phyloP scores from a whole-genome alignment of 441 rosid genomes.

The Arabidopsis hybrid region DNA sequence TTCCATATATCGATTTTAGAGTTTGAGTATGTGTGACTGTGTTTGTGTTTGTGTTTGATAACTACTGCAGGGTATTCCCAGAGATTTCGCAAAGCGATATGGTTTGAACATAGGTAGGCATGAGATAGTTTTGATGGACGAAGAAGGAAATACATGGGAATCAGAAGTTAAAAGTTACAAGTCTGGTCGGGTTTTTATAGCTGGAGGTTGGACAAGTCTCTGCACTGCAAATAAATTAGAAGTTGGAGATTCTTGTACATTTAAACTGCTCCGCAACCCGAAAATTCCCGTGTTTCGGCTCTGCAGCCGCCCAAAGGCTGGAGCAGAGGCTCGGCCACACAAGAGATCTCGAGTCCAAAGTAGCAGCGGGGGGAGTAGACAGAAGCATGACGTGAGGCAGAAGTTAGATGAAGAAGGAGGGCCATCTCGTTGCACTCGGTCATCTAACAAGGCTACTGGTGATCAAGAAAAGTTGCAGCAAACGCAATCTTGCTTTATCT shows the following conservation, averaged over 20 bases:
- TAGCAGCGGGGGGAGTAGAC: not conserved
- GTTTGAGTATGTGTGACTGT: not conserved
- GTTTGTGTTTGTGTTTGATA: not conserved
- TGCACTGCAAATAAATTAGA: constrained; percentile 11
- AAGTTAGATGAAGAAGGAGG: constrained; percentile 21
- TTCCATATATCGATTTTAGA: not conserved
- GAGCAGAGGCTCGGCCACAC: not conserved
- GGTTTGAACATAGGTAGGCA: constrained; percentile 15
- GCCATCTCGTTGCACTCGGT: constrained; percentile 9
- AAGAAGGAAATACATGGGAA: constrained; percentile 29
- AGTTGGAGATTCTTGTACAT: constrained; percentile 28
- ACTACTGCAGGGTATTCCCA: constrained; percentile 33
- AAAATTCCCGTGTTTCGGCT: constrained; percentile 14
- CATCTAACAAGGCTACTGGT: constrained; percentile 5
- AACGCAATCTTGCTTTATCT: not conserved
- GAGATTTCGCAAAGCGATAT: constrained; percentile 6
- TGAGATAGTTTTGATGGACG: constrained; percentile 31
- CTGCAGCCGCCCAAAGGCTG: constrained; percentile 20
- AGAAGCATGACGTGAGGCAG: constrained; percentile 13
- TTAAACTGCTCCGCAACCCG: constrained; percentile 9
- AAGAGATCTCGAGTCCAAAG: constrained; percentile 19
- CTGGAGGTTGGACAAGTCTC: constrained; percentile 19
- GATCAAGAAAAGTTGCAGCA: not conserved
- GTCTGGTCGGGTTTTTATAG: constrained; percentile 2
- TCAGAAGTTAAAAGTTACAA: not conserved